Percentiles rank a stretch among this genome's conserved stretches.
Conservation (phyloP, 2,329 filamentous ascomycete genomes). For the Ophiosphaerella narmari region DNA sequence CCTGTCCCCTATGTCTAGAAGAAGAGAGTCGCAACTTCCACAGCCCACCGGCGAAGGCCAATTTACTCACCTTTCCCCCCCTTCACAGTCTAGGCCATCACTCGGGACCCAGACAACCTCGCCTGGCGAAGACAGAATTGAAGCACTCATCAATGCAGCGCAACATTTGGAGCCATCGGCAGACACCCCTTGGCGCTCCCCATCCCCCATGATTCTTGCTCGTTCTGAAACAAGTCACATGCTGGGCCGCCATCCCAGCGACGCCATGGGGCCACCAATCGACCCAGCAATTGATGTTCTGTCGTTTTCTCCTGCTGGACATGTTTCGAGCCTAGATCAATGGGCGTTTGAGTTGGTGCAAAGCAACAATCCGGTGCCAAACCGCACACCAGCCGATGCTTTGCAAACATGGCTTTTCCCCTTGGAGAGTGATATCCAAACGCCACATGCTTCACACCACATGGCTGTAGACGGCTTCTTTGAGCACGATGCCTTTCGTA, state of each 20-base stretch:
- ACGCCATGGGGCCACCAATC: constrained; percentile 43
- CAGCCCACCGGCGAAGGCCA: constrained; percentile 25
- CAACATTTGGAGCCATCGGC: constrained; percentile 41
- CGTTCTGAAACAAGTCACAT: constrained; percentile 27
- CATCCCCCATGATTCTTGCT: constrained; percentile 37
- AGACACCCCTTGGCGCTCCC: constrained; percentile 43
- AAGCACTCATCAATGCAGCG: constrained; percentile 45
- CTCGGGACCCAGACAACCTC: constrained; percentile 24
- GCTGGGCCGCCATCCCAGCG: constrained; percentile 32
- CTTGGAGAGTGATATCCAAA: constrained; percentile 36
- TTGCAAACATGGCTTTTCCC: constrained; percentile 45
- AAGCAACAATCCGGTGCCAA: constrained; percentile 42
- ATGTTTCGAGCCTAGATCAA: constrained; percentile 42
- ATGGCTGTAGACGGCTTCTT: constrained; percentile 39
- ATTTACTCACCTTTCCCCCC: constrained; percentile 21
- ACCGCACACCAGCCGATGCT: constrained; percentile 42
- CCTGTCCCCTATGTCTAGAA: constrained; percentile 32
- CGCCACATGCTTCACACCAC: constrained; percentile 32
- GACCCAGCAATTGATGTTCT: constrained; percentile 45
- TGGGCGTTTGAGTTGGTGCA: constrained; percentile 47
- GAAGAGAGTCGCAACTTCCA: constrained; percentile 28
- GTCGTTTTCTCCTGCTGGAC: constrained; percentile 40
- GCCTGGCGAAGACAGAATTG: constrained; percentile 41
- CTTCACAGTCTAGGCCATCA: constrained; percentile 16
- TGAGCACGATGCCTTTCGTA: constrained; percentile 32